Conservation (phyloP, 495 filamentous ascomycete genomes). For the Aspergillus sparsus region DNA sequence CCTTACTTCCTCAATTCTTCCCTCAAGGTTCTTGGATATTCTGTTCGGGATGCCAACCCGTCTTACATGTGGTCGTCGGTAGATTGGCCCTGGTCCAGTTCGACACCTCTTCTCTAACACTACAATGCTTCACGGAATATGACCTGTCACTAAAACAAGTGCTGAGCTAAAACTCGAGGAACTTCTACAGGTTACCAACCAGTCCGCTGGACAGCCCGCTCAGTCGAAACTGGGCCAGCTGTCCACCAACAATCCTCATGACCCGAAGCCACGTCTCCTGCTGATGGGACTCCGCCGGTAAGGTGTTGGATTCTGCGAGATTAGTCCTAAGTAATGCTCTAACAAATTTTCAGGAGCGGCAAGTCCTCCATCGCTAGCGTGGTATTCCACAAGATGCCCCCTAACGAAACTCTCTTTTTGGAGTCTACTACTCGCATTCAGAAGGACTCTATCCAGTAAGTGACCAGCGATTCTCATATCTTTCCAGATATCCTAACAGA, state of each 20-base stretch:
- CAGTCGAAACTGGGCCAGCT: constrained; percentile 33
- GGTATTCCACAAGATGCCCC: constrained; percentile 95
- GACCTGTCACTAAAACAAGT: constrained; percentile 25
- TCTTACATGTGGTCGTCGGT: constrained; percentile 3
- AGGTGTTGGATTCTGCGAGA: constrained; percentile 15
- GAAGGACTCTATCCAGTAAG: constrained; percentile 89
- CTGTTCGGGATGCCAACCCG: constrained; percentile 3
- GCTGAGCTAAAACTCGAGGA: constrained; percentile 43
- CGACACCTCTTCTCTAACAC: constrained; percentile 21
- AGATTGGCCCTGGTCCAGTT: constrained; percentile 19
- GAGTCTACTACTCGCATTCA: constrained; percentile 92
- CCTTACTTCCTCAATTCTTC: too few relatives aligned
- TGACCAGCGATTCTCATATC: not conserved
- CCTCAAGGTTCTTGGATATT: not conserved
- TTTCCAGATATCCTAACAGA: constrained; percentile 2
- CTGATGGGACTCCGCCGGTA: constrained; percentile 96
- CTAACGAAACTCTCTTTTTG: constrained; percentile 89
- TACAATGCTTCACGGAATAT: constrained; percentile 22
- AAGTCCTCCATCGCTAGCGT: constrained; percentile 98
- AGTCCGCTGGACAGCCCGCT: constrained; percentile 29
- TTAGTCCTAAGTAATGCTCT: constrained; percentile 2
- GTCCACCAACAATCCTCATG: constrained; percentile 39
- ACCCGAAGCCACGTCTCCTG: constrained; percentile 79
- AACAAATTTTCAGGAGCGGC: constrained; percentile 66
- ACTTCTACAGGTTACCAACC: constrained; percentile 38